Conservation (phyloP, 208 protist genomes). For the Acanthamoeba sp. region DNA sequence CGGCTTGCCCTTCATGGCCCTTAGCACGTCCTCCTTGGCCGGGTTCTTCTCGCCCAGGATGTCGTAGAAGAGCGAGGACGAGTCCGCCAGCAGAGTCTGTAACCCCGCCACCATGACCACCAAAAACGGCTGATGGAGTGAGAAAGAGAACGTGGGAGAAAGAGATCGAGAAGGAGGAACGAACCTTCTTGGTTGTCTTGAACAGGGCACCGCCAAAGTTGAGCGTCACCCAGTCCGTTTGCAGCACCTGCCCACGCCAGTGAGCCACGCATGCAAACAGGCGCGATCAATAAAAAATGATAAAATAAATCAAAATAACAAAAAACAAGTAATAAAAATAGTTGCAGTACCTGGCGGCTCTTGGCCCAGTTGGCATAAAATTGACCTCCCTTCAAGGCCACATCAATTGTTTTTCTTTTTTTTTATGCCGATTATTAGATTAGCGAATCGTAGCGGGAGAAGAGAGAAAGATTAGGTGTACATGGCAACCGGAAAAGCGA, state of each 20-base stretch:
- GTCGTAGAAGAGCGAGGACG: constrained; percentile 41
- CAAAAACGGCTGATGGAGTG: not conserved
- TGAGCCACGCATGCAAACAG: not conserved
- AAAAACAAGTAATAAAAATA: not conserved
- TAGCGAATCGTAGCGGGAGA: too few relatives aligned
- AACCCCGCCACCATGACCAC: not conserved
- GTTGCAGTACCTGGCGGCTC: constrained; percentile 5
- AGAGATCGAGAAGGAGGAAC: not conserved
- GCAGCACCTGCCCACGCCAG: not conserved
- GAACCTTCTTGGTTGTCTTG: constrained; percentile 53
- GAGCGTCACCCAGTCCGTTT: constrained; percentile 32
- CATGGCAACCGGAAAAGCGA: not conserved
- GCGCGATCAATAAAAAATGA: not conserved
- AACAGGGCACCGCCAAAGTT: not conserved
- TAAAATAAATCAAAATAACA: not conserved
- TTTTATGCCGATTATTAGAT: too few relatives aligned
- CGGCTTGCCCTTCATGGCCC: constrained; percentile 44
- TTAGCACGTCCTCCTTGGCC: constrained; percentile 1
- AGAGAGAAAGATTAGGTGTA: not conserved
- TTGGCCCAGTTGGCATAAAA: constrained; percentile 30
- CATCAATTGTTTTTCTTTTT: constrained; percentile 5
- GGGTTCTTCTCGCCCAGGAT: constrained; percentile 61
- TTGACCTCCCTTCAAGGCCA: constrained; percentile 4
- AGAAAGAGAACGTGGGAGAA: not conserved
- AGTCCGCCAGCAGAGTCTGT: not conserved